Conservation (phyloP, 2,329 filamentous ascomycete genomes). For the Trichoderma aggressivum region DNA sequence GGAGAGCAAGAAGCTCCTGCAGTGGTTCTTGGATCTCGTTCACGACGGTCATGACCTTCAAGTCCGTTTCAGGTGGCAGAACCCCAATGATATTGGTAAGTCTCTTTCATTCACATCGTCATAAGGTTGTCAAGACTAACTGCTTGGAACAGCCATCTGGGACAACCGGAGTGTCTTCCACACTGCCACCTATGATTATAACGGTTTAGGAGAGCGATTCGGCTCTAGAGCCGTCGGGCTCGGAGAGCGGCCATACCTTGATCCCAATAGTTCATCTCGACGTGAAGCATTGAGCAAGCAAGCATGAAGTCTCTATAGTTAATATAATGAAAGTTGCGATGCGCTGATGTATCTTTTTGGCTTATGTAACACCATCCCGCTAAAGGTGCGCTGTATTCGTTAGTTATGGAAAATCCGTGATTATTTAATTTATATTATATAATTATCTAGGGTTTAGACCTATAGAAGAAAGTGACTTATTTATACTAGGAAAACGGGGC, state of each 20-base stretch:
- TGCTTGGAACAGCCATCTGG: slow-evolving; percentile 46
- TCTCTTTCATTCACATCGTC: background rate
- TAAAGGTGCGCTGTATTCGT: too few relatives aligned
- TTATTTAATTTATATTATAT: too few relatives aligned
- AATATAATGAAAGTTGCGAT: background rate
- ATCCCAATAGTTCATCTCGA: slow-evolving; percentile 38
- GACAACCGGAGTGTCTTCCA: slow-evolving; percentile 57
- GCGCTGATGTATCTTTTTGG: too few relatives aligned
- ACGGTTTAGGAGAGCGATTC: slow-evolving; percentile 44
- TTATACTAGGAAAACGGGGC: too few relatives aligned
- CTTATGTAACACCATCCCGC: too few relatives aligned
- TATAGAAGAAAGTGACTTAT: too few relatives aligned
- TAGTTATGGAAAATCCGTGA: too few relatives aligned
- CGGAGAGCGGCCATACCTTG: slow-evolving; percentile 53
- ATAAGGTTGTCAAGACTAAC: background rate
- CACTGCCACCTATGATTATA: slow-evolving; percentile 51
- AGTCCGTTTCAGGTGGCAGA: slow-evolving; percentile 44
- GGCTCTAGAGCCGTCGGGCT: slow-evolving; percentile 51
- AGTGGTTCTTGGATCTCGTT: slow-evolving; percentile 51
- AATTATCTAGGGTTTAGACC: too few relatives aligned
- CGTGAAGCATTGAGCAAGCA: slow-evolving; percentile 16
- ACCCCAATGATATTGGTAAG: slow-evolving; percentile 42
- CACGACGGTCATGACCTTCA: slow-evolving; percentile 56
- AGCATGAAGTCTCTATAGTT: background rate
- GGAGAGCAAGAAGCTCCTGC: slow-evolving; percentile 47